phyloP scores from a whole-genome alignment of 306 rosid genomes.

The Ziziphus jujuba region DNA sequence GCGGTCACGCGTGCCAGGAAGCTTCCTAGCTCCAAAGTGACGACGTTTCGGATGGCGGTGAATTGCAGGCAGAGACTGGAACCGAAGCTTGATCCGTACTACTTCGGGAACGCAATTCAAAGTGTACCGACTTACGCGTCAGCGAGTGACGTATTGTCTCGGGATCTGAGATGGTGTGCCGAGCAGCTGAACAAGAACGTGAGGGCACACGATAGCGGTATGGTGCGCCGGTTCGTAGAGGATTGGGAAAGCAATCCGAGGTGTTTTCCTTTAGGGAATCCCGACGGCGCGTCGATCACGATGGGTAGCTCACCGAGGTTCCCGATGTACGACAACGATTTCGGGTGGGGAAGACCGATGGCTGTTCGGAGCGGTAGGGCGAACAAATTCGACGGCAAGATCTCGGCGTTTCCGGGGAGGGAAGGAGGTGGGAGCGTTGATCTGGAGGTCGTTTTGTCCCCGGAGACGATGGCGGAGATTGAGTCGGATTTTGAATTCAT shows the following conservation, averaged over 20 bases:
- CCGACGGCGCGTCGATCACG: slow-evolving; percentile 77
- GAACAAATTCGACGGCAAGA: slow-evolving; percentile 57
- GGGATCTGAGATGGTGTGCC: slow-evolving; percentile 79
- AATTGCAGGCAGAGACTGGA: slow-evolving; percentile 67
- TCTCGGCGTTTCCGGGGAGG: slow-evolving; percentile 77
- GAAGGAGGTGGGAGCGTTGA: slow-evolving; percentile 75
- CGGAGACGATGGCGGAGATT: slow-evolving; percentile 66
- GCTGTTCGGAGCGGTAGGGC: slow-evolving; percentile 84
- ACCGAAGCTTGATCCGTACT: slow-evolving; percentile 63
- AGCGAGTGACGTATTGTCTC: slow-evolving; percentile 45
- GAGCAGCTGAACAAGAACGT: slow-evolving; percentile 63
- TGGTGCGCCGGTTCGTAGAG: slow-evolving; percentile 53
- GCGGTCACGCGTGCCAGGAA: slow-evolving; percentile 85
- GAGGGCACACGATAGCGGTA: slow-evolving; percentile 54
- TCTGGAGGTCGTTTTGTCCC: slow-evolving; percentile 76
- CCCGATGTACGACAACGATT: slow-evolving; percentile 78
- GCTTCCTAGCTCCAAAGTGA: slow-evolving; percentile 41
- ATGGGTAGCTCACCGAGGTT: slow-evolving; percentile 95
- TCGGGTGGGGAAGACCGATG: slow-evolving; percentile 83
- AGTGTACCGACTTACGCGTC: slow-evolving; percentile 67
- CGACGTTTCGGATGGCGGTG: slow-evolving; percentile 92
- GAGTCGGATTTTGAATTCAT: slow-evolving; percentile 81
- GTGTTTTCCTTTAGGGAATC: slow-evolving; percentile 81
- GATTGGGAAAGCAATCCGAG: slow-evolving; percentile 79
- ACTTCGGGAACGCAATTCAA: slow-evolving; percentile 93